These are phyloP conservation scores for Calonectria pseudoreteaudii DNA, from an alignment of 2,329 filamentous ascomycete species.

Conservation along the genomic window DNA sequence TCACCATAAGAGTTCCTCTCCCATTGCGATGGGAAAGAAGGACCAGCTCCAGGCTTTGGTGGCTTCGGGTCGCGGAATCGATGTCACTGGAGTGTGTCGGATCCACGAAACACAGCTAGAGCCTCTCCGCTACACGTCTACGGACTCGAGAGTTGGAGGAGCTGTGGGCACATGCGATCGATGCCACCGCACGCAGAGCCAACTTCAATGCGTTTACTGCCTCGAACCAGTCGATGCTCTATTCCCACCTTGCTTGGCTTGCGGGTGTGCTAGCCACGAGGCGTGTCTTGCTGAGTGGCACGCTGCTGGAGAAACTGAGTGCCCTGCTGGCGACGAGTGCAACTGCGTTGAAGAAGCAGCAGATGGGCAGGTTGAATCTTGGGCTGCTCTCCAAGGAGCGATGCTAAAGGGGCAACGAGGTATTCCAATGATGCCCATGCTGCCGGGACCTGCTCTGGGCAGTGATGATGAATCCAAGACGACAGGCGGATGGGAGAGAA, in stretches of 20 bases:
- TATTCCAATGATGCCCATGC: conserved; percentile 41
- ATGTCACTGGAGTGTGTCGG: conserved; percentile 72
- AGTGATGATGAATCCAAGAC: conserved; percentile 45
- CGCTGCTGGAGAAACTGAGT: conserved; percentile 65
- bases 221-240: conserved; percentile 69
- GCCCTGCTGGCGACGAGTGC: conserved; percentile 74
- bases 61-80: conserved; percentile 67
- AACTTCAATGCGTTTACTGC: conserved; percentile 73
- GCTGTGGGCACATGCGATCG: conserved; percentile 63
- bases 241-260: conserved; percentile 71
- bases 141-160: conserved; percentile 54
- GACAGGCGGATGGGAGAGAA: conserved; percentile 44
- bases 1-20: conserved; percentile 57
- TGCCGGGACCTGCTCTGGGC: conserved; percentile 46
- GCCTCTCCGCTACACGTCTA: conserved; percentile 62
- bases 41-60: conserved; percentile 64
- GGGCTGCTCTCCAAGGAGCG: conserved; percentile 61
- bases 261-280: conserved; percentile 72
- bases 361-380: conserved; percentile 70
- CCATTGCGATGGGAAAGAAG: conserved; percentile 68
- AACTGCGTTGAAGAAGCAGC: conserved; percentile 69
- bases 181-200: conserved; percentile 67
- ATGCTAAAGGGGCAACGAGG: conserved; percentile 49
- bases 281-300: conserved; percentile 71
- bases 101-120: conserved; percentile 73